phyloP scores from a whole-genome alignment of 2,329 filamentous ascomycete genomes.

The Cladosporium sp. region DNA sequence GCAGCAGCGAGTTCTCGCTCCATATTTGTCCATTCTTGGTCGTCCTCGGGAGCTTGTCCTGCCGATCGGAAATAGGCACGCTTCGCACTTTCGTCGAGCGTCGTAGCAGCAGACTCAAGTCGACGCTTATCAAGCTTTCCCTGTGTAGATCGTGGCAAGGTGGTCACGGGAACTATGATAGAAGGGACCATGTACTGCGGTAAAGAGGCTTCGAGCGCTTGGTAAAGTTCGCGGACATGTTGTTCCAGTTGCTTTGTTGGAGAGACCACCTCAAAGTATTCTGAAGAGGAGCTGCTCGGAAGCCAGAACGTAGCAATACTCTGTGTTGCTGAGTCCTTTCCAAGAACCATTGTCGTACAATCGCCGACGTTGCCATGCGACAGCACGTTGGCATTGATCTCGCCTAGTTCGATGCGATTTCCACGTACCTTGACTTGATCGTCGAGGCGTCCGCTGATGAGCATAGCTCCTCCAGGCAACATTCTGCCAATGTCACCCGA shows the following conservation, averaged over 20 bases:
- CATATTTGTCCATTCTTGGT: slow-evolving; percentile 51
- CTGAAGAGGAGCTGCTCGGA: slow-evolving; percentile 33
- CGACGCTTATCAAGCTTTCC: slow-evolving; percentile 69
- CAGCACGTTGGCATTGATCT: slow-evolving; percentile 67
- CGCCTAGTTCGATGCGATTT: slow-evolving; percentile 74
- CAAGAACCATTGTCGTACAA: slow-evolving; percentile 63
- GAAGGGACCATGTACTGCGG: slow-evolving; percentile 79
- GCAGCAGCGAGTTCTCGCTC: slow-evolving; percentile 60
- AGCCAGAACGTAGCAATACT: slow-evolving; percentile 69
- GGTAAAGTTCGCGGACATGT: slow-evolving; percentile 52
- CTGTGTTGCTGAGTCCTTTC: slow-evolving; percentile 43
- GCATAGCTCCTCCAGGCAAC: slow-evolving; percentile 71
- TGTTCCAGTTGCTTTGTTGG: slow-evolving; percentile 17
- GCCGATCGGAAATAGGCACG: slow-evolving; percentile 39
- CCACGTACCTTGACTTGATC: slow-evolving; percentile 81
- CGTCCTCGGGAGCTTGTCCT: slow-evolving; percentile 35
- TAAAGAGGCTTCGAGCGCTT: slow-evolving; percentile 56
- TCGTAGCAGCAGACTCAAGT: slow-evolving; percentile 52
- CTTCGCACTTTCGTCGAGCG: slow-evolving; percentile 50
- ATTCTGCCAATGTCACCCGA: slow-evolving; percentile 81
- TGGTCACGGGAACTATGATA: slow-evolving; percentile 67
- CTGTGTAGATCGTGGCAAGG: slow-evolving; percentile 69
- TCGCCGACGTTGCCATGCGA: slow-evolving; percentile 55
- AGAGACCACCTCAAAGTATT: slow-evolving; percentile 4
- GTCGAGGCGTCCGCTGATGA: slow-evolving; percentile 72